Evolutionary conservation across 1,284 basidiomycete genomes (phyloP).

Genomic region (Melanopsichium pennsylvanicum): DNA sequence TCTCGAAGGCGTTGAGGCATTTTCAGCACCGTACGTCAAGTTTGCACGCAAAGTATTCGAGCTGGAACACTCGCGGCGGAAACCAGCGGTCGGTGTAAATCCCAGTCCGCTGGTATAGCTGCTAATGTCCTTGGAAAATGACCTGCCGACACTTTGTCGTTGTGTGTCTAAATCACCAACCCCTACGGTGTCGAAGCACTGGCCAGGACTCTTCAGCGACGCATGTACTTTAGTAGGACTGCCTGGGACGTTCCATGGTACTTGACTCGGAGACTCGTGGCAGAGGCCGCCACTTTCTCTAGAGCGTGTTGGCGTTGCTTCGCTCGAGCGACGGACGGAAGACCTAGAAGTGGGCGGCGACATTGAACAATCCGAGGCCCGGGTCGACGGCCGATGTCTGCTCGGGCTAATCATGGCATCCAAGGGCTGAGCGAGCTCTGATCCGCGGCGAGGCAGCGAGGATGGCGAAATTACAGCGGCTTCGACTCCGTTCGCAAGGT

Average conservation of each 20-base stretch:
- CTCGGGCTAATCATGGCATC: slow-evolving; percentile 9
- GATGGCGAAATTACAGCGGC: background rate
- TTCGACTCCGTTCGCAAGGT: background rate
- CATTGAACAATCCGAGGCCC: background rate
- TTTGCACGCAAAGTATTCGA: slow-evolving; percentile 33
- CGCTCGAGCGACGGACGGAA: slow-evolving; percentile 17
- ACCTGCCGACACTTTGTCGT: too few relatives aligned
- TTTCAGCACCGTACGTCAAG: background rate
- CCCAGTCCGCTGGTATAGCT: background rate
- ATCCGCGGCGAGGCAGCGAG: slow-evolving; percentile 5
- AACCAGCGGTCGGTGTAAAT: background rate
- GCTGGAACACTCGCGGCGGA: slow-evolving; percentile 36
- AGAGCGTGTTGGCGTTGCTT: slow-evolving; percentile 18
- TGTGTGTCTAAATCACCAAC: too few relatives aligned
- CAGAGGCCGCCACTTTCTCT: slow-evolving; percentile 3
- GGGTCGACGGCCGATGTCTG: background rate
- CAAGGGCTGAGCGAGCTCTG: background rate
- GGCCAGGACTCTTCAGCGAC: background rate
- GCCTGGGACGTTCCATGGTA: background rate
- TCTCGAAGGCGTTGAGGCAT: background rate
- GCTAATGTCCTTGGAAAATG: background rate
- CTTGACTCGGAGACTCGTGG: background rate
- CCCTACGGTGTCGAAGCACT: too few relatives aligned
- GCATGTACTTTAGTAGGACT: background rate
- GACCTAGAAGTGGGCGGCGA: slow-evolving; percentile 21